Percentiles rank a stretch among this genome's conserved stretches.
Evolutionary conservation across 2,329 filamentous ascomycete genomes (phyloP).

Genomic region (Talaromyces sp.): DNA sequence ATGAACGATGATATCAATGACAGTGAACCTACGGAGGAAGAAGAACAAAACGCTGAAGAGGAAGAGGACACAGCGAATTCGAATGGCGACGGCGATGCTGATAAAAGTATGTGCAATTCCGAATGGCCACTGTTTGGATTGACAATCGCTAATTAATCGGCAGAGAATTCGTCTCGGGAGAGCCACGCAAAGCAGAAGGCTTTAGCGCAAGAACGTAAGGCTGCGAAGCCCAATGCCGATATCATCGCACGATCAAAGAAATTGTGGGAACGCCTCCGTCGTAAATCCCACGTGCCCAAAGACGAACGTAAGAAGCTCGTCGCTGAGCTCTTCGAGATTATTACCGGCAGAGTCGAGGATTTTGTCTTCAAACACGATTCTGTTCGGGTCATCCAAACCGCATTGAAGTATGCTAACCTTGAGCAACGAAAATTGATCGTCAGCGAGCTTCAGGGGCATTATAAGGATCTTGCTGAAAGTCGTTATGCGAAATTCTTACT

Average conservation of each 20-base stretch:
- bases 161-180: slow-evolving; percentile 72
- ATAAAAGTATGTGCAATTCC: slow-evolving; percentile 12
- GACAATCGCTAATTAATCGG: slow-evolving; percentile 5
- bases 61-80: slow-evolving; percentile 20
- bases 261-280: slow-evolving; percentile 88
- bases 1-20: slow-evolving; percentile 43
- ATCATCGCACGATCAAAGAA: slow-evolving; percentile 87
- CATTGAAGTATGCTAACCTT: slow-evolving; percentile 87
- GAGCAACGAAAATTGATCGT: slow-evolving; percentile 85
- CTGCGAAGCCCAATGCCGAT: slow-evolving; percentile 88
- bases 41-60: slow-evolving; percentile 22
- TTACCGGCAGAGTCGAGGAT: slow-evolving; percentile 86
- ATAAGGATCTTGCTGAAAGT: slow-evolving; percentile 82
- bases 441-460: slow-evolving; percentile 77
- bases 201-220: slow-evolving; percentile 81
- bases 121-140: neutral
- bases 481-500: slow-evolving; percentile 97
- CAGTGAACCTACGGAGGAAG: slow-evolving; percentile 23
- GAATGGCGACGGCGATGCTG: slow-evolving; percentile 8
- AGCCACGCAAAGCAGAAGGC: slow-evolving; percentile 91
- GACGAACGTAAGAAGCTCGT: slow-evolving; percentile 86
- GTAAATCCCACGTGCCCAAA: slow-evolving; percentile 87
- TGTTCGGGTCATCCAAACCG: slow-evolving; percentile 93
- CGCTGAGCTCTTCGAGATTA: slow-evolving; percentile 83
- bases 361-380: slow-evolving; percentile 98